Evolutionary conservation across 768 basidiomycete genomes (phyloP).

Genomic region (Boletus pseudopeckii): DNA sequence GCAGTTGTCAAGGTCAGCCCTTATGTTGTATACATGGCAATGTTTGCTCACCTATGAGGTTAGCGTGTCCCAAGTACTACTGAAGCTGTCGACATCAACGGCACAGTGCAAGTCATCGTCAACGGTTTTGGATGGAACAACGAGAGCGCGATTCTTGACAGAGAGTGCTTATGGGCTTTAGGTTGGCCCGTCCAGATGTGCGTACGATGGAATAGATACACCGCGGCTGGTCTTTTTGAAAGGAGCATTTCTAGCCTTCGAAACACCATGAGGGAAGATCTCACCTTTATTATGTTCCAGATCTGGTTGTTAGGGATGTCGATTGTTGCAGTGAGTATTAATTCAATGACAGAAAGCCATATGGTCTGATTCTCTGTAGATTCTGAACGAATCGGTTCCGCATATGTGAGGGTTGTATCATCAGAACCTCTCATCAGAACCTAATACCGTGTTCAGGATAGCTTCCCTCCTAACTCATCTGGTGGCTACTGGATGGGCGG

Average conservation of each 20-base stretch:
- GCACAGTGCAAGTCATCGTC: slow-evolving; percentile 24
- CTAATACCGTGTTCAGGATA: slow-evolving; percentile 31
- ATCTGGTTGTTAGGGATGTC: slow-evolving; percentile 81
- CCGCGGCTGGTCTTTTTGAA: neutral
- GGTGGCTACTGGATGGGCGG: slow-evolving; percentile 70
- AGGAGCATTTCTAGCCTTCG: slow-evolving; percentile 44
- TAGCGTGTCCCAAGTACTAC: slow-evolving; percentile 2
- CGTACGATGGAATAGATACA: slow-evolving; percentile 25
- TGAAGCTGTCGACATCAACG: neutral
- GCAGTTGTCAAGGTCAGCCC: slow-evolving; percentile 1
- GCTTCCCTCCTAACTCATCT: slow-evolving; percentile 73
- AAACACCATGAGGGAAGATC: slow-evolving; percentile 74
- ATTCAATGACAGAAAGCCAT: slow-evolving; percentile 18
- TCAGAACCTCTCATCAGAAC: neutral
- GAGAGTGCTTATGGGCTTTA: slow-evolving; percentile 54
- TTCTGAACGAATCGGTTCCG: slow-evolving; percentile 75
- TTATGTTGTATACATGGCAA: neutral
- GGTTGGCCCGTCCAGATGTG: slow-evolving; percentile 72
- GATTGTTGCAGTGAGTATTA: slow-evolving; percentile 47
- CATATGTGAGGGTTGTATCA: slow-evolving; percentile 44
- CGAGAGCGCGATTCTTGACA: slow-evolving; percentile 38
- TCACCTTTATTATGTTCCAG: slow-evolving; percentile 75
- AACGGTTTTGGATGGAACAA: slow-evolving; percentile 35
- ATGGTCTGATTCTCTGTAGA: slow-evolving; percentile 7
- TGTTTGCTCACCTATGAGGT: neutral